Evolutionary conservation across 1,284 basidiomycete genomes (phyloP), one percentile per base, ranked within the genome.

Genomic region (Ceratobasidium sp.): DNA sequence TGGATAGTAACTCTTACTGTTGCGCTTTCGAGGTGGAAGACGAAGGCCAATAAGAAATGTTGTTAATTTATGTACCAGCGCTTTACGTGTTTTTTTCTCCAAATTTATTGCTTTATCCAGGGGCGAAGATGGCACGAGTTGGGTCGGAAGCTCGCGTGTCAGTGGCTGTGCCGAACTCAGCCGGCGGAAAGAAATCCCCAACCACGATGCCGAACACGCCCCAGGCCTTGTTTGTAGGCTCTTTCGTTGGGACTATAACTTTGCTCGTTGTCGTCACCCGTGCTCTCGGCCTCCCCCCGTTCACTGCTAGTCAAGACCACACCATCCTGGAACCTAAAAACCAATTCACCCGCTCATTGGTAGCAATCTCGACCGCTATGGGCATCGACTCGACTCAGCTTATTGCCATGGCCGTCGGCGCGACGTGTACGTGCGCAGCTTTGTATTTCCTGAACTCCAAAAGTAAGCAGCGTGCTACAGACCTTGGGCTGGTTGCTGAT

Each of bases 11-110:
- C 50, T 83, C 83, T 49, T 94, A 93, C 75, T 93, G 91, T 75
- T 93, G 92, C 77, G 91, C 91, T 6, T 93, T 92, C 72, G 90
- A 92, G 75, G 91, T 91, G 3, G 83, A 86, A 73, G 86, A 87
- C 68, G 82, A 80, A 12, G 70, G 50, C 12, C 40, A 56, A 49
- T 45, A 43, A 49, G 27, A 47, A n/a, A n/a, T n/a, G n/a, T n/a
- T n/a, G n/a, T n/a, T n/a, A n/a, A n/a, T n/a, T n/a, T n/a, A n/a
- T n/a, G n/a, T n/a, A n/a, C n/a, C n/a, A n/a, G n/a, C n/a, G n/a
- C n/a, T n/a, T n/a, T n/a, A n/a, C n/a, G n/a, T n/a, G n/a, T n/a
- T n/a, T n/a, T n/a, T n/a, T n/a, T n/a, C n/a, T n/a, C n/a, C n/a
- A n/a, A n/a, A n/a, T n/a, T n/a, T n/a, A n/a, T n/a, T n/a, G n/a